Evolutionary conservation across 306 rosid genomes (phyloP), one percentile per base, ranked within the genome.

Genomic region (Oemleria cerasiformis): DNA sequence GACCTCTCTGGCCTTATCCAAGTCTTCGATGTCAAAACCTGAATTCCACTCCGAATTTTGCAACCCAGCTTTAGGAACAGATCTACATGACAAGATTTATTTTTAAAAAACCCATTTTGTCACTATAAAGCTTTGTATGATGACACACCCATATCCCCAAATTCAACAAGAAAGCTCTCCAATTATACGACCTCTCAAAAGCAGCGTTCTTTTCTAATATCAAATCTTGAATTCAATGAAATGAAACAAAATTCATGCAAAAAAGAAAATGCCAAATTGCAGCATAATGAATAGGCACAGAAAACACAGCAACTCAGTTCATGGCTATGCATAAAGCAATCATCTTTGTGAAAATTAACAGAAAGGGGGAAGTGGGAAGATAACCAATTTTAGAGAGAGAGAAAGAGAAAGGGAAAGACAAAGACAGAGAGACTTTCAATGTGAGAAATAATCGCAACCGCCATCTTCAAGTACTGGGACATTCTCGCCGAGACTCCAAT

Each of bases 1-100:
- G 96, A 91, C 63, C 80, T 89, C 77, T 88, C 96, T 7, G 99
- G 97, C 56, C 96, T 81, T 6, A 70, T 91, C 60, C 96, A 89
- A 13, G 86, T 91, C 5, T 84, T 88, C 56, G 92, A 91, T 56
- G 84, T 81, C 83, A 85, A 86, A 11, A 47, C 77, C 56, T 85
- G 96, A 36, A 73, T 68, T 20, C 73, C n/a, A n/a, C n/a, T n/a
- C n/a, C n/a, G n/a, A n/a, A n/a, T 17, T 51, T 23, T 8, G 17
- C 53, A 11, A 70, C 4, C 16, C 15, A 72, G 17, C 57, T 34
- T 66, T 63, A 5, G 45, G 47, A 47, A 13, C 77, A 70, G 84
- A 80, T 77, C 84, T 42, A 40, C 20, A 58, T 10, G 23, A 38
- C 11, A 63, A 63, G 71, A 73, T 73, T 68, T 17, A 34, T n/a